Percentiles rank a stretch among this genome's conserved stretches.
phyloP scores from a whole-genome alignment of 2,329 filamentous ascomycete species.

The Fusarium pininemorale region DNA sequence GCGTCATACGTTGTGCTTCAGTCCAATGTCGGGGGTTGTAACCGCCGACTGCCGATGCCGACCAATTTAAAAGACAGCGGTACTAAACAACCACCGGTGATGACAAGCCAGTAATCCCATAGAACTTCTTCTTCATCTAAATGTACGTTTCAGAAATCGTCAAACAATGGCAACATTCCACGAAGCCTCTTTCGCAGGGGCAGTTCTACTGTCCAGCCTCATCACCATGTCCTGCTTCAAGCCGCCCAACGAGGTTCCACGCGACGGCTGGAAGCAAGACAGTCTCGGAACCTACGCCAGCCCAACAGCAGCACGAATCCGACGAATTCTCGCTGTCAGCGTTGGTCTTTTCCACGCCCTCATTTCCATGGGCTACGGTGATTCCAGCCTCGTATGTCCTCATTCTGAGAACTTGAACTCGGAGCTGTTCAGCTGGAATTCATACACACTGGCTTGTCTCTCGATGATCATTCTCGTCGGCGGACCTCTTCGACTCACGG shows the following conservation, averaged over 20 bases:
- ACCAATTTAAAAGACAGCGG: too few relatives aligned
- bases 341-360: neutral
- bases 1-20: too few relatives aligned
- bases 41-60: neutral
- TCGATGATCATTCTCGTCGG: neutral
- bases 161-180: neutral
- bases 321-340: neutral
- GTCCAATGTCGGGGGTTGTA: neutral
- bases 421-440: neutral
- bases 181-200: neutral
- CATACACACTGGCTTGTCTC: neutral
- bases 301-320: neutral
- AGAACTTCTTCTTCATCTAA: too few relatives aligned
- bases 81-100: too few relatives aligned
- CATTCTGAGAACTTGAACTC: neutral
- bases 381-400: neutral
- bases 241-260: neutral
- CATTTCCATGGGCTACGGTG: neutral
- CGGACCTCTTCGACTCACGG: neutral
- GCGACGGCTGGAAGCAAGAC: neutral
- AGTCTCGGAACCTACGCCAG: neutral
- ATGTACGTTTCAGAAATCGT: fast-evolving
- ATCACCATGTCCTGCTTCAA: neutral
- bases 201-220: neutral
- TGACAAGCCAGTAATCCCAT: neutral